Evolutionary conservation across 2,329 filamentous ascomycete species (phyloP), one percentile per base, ranked within the genome.

Genomic region (Fusarium nurragi): DNA sequence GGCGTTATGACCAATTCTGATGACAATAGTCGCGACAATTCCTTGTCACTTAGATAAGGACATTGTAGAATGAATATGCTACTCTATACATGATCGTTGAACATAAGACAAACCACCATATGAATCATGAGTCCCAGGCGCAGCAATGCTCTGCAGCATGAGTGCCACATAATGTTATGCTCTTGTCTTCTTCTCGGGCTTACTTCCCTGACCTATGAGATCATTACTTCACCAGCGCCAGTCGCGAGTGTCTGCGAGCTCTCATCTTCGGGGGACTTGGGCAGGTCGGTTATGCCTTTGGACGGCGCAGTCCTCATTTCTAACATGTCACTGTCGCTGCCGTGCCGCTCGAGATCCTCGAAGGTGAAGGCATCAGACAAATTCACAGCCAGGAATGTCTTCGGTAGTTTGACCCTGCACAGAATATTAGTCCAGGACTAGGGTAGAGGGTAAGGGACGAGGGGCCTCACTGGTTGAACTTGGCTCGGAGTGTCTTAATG

Each of bases 401-500:
- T 89, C 49, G 87, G 87, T 13, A 89, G 73, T 78, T 89, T 89
- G 67, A 89, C 87, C 73, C 86, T 88, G 67, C 28, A 67, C 54
- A 28, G 39, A 41, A 28, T 43, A 55, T 74, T 47, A 74, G 65
- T 50, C 50, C 36, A 34, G 54, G 28, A 28, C 26, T 51, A 34
- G 43, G 34, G 34, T 32, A 26, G 23, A 36, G 26, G 32, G 34
- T 9, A 3, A 26, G 23, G 12, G 23, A 13, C 25, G 50, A 36
- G 45, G 22, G 44, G 57, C 83, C 90, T 80, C 84, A 94, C 91
- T 93, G 93, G 74, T 97, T 92, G 74, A 99, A 98, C 73, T 97
- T 98, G 46, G 92, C 94, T 67, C 94, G 88, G 65, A 99, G 81
- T 3, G 94, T 98, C 79, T 97, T 94, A 68, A 99, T 92, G n/a